Conservation (phyloP, 345 rosid genomes). For the Boechera stricta region DNA sequence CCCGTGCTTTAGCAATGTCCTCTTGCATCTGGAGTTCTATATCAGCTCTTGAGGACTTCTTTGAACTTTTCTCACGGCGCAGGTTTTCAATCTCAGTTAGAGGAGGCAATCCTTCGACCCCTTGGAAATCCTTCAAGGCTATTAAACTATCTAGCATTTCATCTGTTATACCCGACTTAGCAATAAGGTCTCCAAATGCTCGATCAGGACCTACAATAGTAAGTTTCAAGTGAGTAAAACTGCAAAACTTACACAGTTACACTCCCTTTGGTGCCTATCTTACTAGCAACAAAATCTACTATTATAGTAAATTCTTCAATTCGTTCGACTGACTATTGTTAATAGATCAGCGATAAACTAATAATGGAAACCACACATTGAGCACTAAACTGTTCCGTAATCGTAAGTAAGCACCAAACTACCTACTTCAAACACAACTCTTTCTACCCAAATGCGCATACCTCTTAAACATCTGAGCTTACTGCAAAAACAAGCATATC, state of each 20-base stretch:
- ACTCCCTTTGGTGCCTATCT: neutral
- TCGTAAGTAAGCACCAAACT: conserved; percentile 10
- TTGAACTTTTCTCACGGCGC: conserved; percentile 70
- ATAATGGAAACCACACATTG: neutral
- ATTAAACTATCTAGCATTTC: conserved; percentile 92
- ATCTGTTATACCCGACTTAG: conserved; percentile 91
- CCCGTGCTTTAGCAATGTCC: conserved; percentile 82
- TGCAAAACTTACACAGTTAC: conserved; percentile 16
- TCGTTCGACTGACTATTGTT: neutral
- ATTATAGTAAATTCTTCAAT: neutral
- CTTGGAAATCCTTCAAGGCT: conserved; percentile 85
- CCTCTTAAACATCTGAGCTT: neutral
- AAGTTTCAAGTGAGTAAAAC: conserved; percentile 23
- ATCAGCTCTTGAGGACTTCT: conserved; percentile 74
- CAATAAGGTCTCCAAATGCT: conserved; percentile 93
- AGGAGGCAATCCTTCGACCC: conserved; percentile 85
- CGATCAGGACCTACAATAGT: conserved; percentile 73
- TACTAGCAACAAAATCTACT: neutral
- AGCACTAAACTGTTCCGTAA: neutral
- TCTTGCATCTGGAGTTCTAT: conserved; percentile 90
- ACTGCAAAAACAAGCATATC: conserved; percentile 6
- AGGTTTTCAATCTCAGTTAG: conserved; percentile 78
- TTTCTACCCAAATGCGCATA: neutral
- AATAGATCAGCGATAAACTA: neutral
- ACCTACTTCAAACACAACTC: conserved; percentile 6